Percentiles rank a stretch among this genome's conserved stretches.
Conservation (phyloP, 805 yeast species). For the Zygosaccharomyces siamensis region DNA sequence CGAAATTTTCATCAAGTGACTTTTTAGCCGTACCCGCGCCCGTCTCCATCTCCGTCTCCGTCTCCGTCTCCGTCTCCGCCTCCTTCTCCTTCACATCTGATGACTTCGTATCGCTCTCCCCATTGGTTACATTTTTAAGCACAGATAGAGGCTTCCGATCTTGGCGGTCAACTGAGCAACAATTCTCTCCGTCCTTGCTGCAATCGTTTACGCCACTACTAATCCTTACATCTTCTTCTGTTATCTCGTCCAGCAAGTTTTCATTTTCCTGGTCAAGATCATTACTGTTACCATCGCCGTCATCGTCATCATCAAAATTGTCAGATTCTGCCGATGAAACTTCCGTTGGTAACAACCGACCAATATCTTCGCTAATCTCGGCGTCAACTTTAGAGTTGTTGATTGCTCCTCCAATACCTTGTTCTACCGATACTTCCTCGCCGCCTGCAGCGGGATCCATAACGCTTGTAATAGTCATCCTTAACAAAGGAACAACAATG, state of each 20-base stretch:
- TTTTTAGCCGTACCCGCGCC: not conserved
- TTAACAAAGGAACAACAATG: not conserved
- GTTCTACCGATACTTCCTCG: slow-evolving; percentile 1
- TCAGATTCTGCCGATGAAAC: slow-evolving; percentile 24
- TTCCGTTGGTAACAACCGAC: slow-evolving; percentile 22
- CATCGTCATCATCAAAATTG: slow-evolving; percentile 16
- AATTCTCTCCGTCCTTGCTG: not conserved
- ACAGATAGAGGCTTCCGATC: not conserved
- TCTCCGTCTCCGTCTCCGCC: too few relatives aligned
- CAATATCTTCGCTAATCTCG: slow-evolving; percentile 19
- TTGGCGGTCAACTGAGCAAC: not conserved
- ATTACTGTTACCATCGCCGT: slow-evolving; percentile 10
- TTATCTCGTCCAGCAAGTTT: slow-evolving; percentile 14
- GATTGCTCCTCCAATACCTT: slow-evolving; percentile 1
- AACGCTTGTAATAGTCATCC: slow-evolving; percentile 4
- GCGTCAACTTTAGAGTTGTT: slow-evolving; percentile 5
- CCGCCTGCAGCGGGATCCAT: slow-evolving; percentile 2
- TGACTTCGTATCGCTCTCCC: not conserved
- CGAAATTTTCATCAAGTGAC: too few relatives aligned
- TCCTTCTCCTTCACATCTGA: not conserved
- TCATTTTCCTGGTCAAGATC: slow-evolving; percentile 16
- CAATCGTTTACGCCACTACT: slow-evolving; percentile 15
- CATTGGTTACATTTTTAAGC: not conserved
- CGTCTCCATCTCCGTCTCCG: too few relatives aligned
- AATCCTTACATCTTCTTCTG: slow-evolving; percentile 23